Base-by-base conservation (phyloP, 805 yeast species). In the Lipomyces yamanashiensis region DNA sequence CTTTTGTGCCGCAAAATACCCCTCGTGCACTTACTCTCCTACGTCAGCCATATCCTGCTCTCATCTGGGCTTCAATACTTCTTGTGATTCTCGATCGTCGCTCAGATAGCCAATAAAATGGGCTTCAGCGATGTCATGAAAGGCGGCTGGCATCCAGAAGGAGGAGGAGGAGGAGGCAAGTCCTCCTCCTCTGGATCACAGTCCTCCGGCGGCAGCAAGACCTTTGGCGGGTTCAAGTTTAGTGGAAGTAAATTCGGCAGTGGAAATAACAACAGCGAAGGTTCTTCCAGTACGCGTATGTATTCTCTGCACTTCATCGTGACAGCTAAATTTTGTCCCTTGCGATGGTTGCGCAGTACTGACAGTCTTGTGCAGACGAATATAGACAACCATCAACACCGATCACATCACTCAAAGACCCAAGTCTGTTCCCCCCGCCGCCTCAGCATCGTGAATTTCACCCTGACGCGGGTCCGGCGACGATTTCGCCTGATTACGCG, bases 351-450 rank as follows among this genome's bases (percentile, higher is more conserved):
- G 15, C 5, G 9, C 19, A 7, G 23, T 39, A 9, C 43, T 50
- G 39, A 50, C 28, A 19, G 15, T 12, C 19, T 39, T 7, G n/a
- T 17, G 21, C 19, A 53, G 57, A 15, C 37, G 57, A 53, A 40
- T 34, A 17, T 12, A 53, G 75, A 34, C 73, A 39, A 47, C 48
- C 68, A 12, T 17, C 64, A 37, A 45, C 44, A 19, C 69, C 79
- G 17, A 45, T 76, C 66, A 50, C 72, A n/a, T 65, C 77, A 3
- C 60, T 76, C 52, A 72, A 64, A 40, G 77, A 77, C 57, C 75
- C 81, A 21, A 67, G 63, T 12, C 57, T 78, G 9, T 75, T 80
- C 58, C 83, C 84, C 2, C 75, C 80, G 10, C 84, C 84, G 0
- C 87, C 87, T 0, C 74, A 71, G 56, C 76, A 84, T 43, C 74